Conservation (phyloP, 805 yeast genomes). For the Kazachstania kunashirensis region DNA sequence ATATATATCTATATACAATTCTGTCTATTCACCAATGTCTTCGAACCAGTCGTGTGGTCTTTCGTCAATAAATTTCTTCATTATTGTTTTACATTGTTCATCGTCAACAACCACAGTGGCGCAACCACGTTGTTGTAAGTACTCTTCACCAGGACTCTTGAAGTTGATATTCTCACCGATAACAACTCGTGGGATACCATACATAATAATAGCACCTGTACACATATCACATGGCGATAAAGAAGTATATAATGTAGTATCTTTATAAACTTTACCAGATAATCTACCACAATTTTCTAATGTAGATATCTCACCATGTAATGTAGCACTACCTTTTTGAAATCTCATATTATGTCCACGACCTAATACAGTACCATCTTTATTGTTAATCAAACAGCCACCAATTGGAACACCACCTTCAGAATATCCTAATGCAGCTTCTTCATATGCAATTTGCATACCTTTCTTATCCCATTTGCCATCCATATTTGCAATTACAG, state of each 20-base stretch:
- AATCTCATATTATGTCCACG: conserved; percentile 85
- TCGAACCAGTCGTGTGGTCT: conserved; percentile 75
- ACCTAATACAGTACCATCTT: conserved; percentile 75
- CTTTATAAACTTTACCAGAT: conserved; percentile 65
- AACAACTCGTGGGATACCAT: conserved; percentile 80
- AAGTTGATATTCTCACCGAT: conserved; percentile 82
- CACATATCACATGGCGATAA: conserved; percentile 94
- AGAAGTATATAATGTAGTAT: conserved; percentile 86
- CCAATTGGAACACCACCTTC: conserved; percentile 93
- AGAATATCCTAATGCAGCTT: conserved; percentile 53
- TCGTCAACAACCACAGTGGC: conserved; percentile 57
- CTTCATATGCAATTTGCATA: conserved; percentile 58
- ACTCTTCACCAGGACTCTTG: conserved; percentile 67
- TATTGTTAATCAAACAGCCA: conserved; percentile 30
- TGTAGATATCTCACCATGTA: conserved; percentile 89
- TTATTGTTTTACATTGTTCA: conserved; percentile 54
- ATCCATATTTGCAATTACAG: conserved; percentile 10
- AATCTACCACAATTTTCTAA: conserved; percentile 87
- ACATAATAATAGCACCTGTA: conserved; percentile 82
- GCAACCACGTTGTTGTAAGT: conserved; percentile 56
- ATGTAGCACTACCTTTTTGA: conserved; percentile 71
- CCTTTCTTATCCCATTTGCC: conserved; percentile 56
- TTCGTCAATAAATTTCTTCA: conserved; percentile 70
- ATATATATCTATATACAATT: conserved; percentile 1
- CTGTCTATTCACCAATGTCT: conserved; percentile 50